Base-by-base conservation (phyloP, 2,329 filamentous ascomycete genomes). In the Cladosporium halotolerans region DNA sequence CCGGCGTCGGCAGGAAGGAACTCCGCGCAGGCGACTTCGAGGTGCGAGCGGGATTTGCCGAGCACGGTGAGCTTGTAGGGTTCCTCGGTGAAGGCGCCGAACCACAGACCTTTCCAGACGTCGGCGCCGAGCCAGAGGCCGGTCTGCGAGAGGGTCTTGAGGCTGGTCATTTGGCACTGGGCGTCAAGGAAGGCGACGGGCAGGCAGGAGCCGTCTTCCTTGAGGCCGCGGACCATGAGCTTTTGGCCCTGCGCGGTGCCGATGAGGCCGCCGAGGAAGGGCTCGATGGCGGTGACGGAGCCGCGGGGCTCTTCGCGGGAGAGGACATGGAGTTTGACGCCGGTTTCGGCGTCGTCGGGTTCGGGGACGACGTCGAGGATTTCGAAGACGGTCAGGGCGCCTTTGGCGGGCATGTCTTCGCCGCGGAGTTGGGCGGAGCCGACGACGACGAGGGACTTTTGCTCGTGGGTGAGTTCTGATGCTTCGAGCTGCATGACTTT, bases 181-280 rank as follows among this genome's bases (percentile, higher is more conserved):
- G 96, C 95, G 65, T 99, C 93, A 78, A 99, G 87, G 66, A 99
- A 99, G 0, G 93, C 93, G 3, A 99, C 92, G 0, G 93, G 93
- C 1, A 97, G 77, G 49, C 97, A 79, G 1, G 88, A 90, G 0
- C 91, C 89, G 66, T 99, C 93, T 69, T 99, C 93, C 68, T 96
- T 96, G 3, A 99, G 78, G 39, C 93, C 93, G 55, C 93, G 81
- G 1, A 99, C 90, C 87, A 99, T 95, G 68, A 90, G 92, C 71
- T 99, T 99, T 65, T 96, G 91, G 1, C 93, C 93, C 67, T 99
- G 93, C 0, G 91, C 90, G 88, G 88, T 57, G 93, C 84, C 78
- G 95, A 83, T 60, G 92, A 89, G 1, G 88, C 93, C 70, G 19
- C 63, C 63, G 93, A 90, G 0, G 85, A 89, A 40, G 88, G 92